phyloP scores from a whole-genome alignment of 768 basidiomycete species.

The Trametes maxima region DNA sequence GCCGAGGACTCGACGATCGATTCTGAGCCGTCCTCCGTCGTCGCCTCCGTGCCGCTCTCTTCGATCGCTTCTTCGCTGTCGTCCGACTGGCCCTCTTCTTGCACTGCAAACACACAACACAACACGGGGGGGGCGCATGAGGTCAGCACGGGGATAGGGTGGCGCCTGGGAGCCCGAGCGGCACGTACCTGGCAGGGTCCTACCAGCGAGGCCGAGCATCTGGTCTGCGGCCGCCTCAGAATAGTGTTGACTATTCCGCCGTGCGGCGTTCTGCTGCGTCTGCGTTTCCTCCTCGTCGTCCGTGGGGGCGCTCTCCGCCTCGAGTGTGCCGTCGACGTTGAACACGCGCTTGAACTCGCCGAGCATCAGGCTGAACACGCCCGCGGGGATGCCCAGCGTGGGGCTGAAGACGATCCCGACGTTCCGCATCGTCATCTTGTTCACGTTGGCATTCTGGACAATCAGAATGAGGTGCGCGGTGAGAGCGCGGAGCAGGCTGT shows the following conservation, averaged over 20 bases:
- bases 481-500: conserved; percentile 89
- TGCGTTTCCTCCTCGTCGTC: conserved; percentile 22
- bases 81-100: conserved; percentile 64
- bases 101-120: conserved; percentile 34
- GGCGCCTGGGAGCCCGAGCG: not conserved
- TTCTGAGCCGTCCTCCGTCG: conserved; percentile 31
- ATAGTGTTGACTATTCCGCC: conserved; percentile 84
- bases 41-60: conserved; percentile 69
- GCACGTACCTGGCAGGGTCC: conserved; percentile 63
- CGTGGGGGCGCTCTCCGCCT: conserved; percentile 27
- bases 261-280: conserved; percentile 43
- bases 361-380: conserved; percentile 93
- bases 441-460: conserved; percentile 84
- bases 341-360: conserved; percentile 93
- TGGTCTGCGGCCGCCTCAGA: conserved; percentile 82
- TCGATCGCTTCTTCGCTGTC: conserved; percentile 73
- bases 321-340: conserved; percentile 64
- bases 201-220: conserved; percentile 75
- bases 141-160: conserved; percentile 18
- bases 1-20: conserved; percentile 30
- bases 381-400: conserved; percentile 96
- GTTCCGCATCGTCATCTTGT: conserved; percentile 99
- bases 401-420: conserved; percentile 99
- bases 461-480: conserved; percentile 95
- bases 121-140: conserved; percentile 23